phyloP scores from a whole-genome alignment of 768 basidiomycete species.

The Lactifluus volemus region DNA sequence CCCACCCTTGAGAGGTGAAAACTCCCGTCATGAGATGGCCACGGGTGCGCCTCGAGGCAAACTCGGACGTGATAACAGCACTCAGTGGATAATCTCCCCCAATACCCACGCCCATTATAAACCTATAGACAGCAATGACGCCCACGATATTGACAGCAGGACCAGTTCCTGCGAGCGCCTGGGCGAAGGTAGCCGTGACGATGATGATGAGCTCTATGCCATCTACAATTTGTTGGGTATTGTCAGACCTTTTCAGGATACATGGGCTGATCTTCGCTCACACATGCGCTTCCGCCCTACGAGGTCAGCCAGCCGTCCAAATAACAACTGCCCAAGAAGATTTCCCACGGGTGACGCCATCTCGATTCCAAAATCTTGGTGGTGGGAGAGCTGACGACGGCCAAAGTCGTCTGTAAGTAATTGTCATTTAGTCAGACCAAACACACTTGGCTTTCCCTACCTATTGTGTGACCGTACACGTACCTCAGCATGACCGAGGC shows the following conservation, averaged over 20 bases:
- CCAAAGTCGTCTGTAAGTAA: not conserved
- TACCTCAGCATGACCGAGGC: conserved; percentile 77
- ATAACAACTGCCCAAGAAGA: conserved; percentile 34
- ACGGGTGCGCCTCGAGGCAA: conserved; percentile 65
- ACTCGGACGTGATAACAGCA: conserved; percentile 85
- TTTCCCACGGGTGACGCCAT: conserved; percentile 35
- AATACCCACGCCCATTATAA: conserved; percentile 75
- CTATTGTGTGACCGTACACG: conserved; percentile 53
- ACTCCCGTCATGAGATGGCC: conserved; percentile 88
- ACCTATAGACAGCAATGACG: conserved; percentile 75
- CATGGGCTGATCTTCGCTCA: conserved; percentile 30
- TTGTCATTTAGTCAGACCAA: not conserved
- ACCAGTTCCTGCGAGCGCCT: conserved; percentile 62
- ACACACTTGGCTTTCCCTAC: not conserved
- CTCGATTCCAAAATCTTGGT: conserved; percentile 41
- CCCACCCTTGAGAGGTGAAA: conserved; percentile 83
- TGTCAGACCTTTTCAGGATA: not conserved
- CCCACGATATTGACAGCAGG: conserved; percentile 66
- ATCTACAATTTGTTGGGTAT: conserved; percentile 31
- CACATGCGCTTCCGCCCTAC: conserved; percentile 51
- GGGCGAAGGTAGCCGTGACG: conserved; percentile 69
- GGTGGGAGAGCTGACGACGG: not conserved
- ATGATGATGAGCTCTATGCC: conserved; percentile 76
- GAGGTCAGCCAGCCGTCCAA: conserved; percentile 39
- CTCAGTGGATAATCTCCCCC: conserved; percentile 85